Evolutionary conservation across 805 yeast species (phyloP), one percentile per base, ranked within the genome.

Genomic region (Wickerhamiella galacta): DNA sequence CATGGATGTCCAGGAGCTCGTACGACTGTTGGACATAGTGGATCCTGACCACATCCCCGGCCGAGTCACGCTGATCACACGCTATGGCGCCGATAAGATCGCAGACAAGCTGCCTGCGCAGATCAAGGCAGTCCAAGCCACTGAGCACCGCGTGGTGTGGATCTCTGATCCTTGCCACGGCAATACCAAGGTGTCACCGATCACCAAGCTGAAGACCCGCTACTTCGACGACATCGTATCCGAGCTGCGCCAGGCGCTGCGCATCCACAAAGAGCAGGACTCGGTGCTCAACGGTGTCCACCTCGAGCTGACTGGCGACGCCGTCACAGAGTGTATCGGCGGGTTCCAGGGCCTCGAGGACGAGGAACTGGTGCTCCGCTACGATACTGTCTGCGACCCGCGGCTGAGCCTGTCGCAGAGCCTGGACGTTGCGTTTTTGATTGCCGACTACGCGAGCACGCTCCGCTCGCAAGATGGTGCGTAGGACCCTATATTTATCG

Each of bases 151-250:
- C 36, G 60, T 56, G 3, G 65, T 60, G 15, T 59, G 64, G 64
- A 54, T 60, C 36, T 55, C 57, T 12, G 64, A 59, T 37, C 64
- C 64, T 2, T 60, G 64, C 47, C 64, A 59, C 29, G 64, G 64
- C 4, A 59, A 59, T 41, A 59, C 64, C 22, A 55, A 58, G 39
- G 47, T 53, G 4, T 52, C 61, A 3, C 56, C 58, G 2, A 48
- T 42, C 22, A 45, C 59, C 14, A 54, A 56, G 28, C 49, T 58
- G 30, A 59, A 59, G 45, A 59, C 64, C 6, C 44, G 64, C 26
- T 58, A 59, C 40, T 56, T 59, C 33, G 62, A 58, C 35, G 65
- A 60, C 28, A 60, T 59, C 26, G 50, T 60, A 39, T 37, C 51
- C 14, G 64, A 59, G 43, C 45, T 59, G 28, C 41, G 49, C 6